Evolutionary conservation across 331 rosid species (phyloP).

Genomic region (Quercus lobata): DNA sequence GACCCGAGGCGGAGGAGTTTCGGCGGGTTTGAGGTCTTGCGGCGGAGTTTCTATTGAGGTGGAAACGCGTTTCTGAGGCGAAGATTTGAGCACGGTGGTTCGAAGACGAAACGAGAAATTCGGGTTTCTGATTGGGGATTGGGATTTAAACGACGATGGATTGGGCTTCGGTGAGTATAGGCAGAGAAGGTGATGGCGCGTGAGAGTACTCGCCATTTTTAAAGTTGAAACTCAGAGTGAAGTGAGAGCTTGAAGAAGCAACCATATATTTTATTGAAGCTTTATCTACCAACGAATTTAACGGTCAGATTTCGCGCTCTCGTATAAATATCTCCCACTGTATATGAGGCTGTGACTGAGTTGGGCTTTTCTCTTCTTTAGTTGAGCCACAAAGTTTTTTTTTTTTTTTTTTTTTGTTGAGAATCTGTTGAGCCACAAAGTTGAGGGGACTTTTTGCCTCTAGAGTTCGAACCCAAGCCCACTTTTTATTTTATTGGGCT

Average conservation of each 20-base stretch:
- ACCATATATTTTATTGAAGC: neutral
- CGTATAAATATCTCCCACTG: neutral
- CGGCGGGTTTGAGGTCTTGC: slow-evolving; percentile 21
- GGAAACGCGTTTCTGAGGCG: slow-evolving; percentile 27
- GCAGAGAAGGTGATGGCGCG: slow-evolving; percentile 26
- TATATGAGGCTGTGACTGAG: no score
- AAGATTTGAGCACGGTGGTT: slow-evolving; percentile 28
- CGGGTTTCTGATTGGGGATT: slow-evolving; percentile 24
- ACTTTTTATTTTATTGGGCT: no score
- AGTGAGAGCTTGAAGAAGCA: neutral
- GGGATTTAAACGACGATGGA: slow-evolving; percentile 19
- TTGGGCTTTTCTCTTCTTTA: no score
- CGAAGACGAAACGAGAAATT: slow-evolving; percentile 27
- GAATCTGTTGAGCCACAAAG: no score
- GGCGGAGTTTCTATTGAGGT: slow-evolving; percentile 36
- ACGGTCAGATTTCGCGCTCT: neutral
- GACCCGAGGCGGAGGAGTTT: neutral
- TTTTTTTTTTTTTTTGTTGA: no score
- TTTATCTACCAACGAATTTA: slow-evolving; percentile 2
- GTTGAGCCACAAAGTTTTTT: no score
- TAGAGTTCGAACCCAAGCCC: no score
- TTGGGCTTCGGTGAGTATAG: slow-evolving; percentile 26
- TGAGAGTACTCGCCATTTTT: slow-evolving; percentile 57
- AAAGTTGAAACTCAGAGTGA: neutral
- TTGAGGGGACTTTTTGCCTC: no score